phyloP scores from a whole-genome alignment of 805 yeast species.

The Maudiozyma saulgeensis region DNA sequence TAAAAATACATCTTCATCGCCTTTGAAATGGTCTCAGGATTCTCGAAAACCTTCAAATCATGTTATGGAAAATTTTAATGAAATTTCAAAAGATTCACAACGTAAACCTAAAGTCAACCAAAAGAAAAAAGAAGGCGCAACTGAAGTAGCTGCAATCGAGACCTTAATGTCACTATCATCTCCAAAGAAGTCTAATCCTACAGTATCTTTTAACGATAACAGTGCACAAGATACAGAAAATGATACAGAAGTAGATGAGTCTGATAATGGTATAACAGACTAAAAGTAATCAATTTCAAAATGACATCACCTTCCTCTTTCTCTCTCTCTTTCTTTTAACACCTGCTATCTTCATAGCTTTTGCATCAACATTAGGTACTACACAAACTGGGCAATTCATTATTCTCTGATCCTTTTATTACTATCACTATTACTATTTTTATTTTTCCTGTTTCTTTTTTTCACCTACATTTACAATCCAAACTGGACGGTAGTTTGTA shows the following conservation, averaged over 20 bases:
- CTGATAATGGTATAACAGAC: background rate
- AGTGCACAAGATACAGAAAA: slow-evolving; percentile 1
- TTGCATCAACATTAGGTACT: background rate
- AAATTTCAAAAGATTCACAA: background rate
- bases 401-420: no score
- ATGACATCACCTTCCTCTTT: background rate
- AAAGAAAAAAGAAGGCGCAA: slow-evolving; percentile 12
- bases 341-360: background rate
- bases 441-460: background rate
- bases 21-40: background rate
- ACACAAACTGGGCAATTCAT: background rate
- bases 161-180: slow-evolving; percentile 35
- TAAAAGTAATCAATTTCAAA: background rate
- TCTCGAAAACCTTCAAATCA: background rate
- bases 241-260: slow-evolving; percentile 6
- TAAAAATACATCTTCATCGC: background rate
- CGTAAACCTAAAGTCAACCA: no score
- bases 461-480: background rate
- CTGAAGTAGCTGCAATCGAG: slow-evolving; percentile 35
- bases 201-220: slow-evolving; percentile 3
- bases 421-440: background rate
- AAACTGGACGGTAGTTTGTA: background rate
- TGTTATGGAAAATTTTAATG: background rate
- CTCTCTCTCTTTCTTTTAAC: background rate
- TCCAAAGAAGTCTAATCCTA: slow-evolving; percentile 21